These are phyloP conservation scores for Tuber magnatum DNA, from an alignment of 495 filamentous ascomycete species.

Conservation along the genomic window DNA sequence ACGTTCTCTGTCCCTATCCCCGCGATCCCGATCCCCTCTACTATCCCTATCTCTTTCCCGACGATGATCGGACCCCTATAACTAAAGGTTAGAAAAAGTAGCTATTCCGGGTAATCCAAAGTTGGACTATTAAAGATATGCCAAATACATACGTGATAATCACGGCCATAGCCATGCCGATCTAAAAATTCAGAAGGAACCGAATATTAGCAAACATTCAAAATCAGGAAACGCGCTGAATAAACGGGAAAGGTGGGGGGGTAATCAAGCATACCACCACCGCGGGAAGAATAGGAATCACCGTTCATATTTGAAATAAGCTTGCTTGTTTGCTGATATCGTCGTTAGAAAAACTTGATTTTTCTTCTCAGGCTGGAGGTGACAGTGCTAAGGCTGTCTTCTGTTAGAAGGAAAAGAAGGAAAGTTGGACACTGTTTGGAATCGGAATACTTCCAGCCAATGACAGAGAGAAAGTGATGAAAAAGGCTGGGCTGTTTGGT, in stretches of 20 bases:
- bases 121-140: neutral
- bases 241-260: neutral
- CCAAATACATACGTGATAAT: slow-evolving; percentile 39
- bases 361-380: neutral
- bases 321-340: slow-evolving; percentile 18
- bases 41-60: slow-evolving; percentile 40
- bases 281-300: slow-evolving; percentile 40
- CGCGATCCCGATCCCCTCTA: slow-evolving; percentile 32
- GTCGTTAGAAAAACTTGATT: slow-evolving; percentile 14
- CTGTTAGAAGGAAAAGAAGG: neutral
- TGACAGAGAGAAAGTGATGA: neutral
- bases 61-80: slow-evolving; percentile 37
- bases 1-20: slow-evolving; percentile 14
- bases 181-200: slow-evolving; percentile 22
- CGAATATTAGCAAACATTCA: neutral
- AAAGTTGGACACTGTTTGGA: neutral
- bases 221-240: neutral
- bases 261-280: slow-evolving; percentile 33
- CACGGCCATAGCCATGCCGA: slow-evolving; percentile 40
- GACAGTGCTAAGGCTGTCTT: slow-evolving; percentile 4
- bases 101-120: neutral
- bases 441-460: neutral
- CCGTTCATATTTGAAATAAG: slow-evolving; percentile 34
- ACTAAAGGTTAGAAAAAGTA: slow-evolving; percentile 15
- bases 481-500: neutral